Evolutionary conservation across 2,329 filamentous ascomycete genomes (phyloP), one percentile per base, ranked within the genome.

Genomic region (Mycosphaerelloides madeirae): DNA sequence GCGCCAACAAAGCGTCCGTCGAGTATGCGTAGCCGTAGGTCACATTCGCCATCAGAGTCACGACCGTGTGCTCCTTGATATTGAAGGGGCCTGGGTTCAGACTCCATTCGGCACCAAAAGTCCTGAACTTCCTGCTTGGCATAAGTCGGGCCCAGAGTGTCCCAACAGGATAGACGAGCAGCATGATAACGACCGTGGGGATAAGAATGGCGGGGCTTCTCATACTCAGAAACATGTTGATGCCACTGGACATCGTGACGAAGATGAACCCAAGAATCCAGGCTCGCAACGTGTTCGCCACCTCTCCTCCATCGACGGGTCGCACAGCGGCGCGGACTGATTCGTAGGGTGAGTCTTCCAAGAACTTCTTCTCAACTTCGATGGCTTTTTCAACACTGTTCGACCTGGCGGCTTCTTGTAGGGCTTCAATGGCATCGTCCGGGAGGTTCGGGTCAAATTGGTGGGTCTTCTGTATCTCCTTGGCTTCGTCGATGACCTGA

Each of bases 141-240:
- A 93, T 69, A 2, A 81, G 31, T 43, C 77, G 74, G 60, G 94
- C 87, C 87, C 87, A 94, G 14, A 89, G 61, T 22, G 85, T 77
- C 48, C 88, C 88, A 38, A 94, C 75, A 2, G 87, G 87, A 60
- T 94, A 87, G 33, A 88, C 86, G 44, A 94, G 80, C 43, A 93
- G 73, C 57, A 91, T 74, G 28, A 87, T 87, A 70, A 94, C 93
- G 55, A 94, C 85, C 31, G 87, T 87, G 15, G 86, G 90, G 59
- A 93, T 91, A 46, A 84, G 84, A 65, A 94, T 86, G 66, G 87
- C 93, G 28, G 87, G 87, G 73, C 91, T 93, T 78, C 87, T 78
- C 65, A 94, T 74, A 36, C 86, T 90, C 71, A 94, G 93, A 70
- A 94, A 93, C 37, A 94, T 71, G 65, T 91, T 93, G 31, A 63